phyloP scores from a whole-genome alignment of 257 asterid species.

The Fraxinus excelsior region DNA sequence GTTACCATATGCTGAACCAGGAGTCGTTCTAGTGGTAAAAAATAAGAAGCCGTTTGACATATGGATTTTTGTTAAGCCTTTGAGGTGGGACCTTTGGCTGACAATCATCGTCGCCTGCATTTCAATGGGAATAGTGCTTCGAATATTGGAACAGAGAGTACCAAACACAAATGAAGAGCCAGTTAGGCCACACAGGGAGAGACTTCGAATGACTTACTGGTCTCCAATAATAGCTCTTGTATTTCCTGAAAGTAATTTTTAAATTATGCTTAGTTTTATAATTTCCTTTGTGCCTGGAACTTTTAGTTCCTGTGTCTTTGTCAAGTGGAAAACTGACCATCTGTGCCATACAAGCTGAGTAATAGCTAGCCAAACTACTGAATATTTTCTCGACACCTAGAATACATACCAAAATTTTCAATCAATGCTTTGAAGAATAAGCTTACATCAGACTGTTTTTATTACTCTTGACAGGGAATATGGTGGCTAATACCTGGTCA shows the following conservation, averaged over 20 bases:
- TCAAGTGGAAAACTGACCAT: no score
- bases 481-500: constrained; percentile 57
- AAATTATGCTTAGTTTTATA: no score
- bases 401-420: no score
- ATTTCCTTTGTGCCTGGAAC: no score
- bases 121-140: constrained; percentile 37
- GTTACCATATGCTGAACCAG: constrained; percentile 60
- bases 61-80: constrained; percentile 52
- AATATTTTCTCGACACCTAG: no score
- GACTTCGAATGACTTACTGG: constrained; percentile 31
- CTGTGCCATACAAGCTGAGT: no score
- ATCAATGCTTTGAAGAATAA: no score
- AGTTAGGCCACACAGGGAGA: constrained; percentile 18
- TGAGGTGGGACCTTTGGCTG: constrained; percentile 54
- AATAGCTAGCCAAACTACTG: no score
- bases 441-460: background rate
- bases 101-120: constrained; percentile 32
- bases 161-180: constrained; percentile 19
- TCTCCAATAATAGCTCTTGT: constrained; percentile 59
- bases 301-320: no score
- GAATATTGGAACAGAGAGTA: constrained; percentile 33
- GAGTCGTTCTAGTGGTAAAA: constrained; percentile 46
- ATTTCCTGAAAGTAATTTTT: constrained; percentile 50
- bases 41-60: constrained; percentile 43
- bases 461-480: constrained; percentile 37